phyloP scores from a whole-genome alignment of 164 flowering plant genomes.

The Tetracentron sinense region DNA sequence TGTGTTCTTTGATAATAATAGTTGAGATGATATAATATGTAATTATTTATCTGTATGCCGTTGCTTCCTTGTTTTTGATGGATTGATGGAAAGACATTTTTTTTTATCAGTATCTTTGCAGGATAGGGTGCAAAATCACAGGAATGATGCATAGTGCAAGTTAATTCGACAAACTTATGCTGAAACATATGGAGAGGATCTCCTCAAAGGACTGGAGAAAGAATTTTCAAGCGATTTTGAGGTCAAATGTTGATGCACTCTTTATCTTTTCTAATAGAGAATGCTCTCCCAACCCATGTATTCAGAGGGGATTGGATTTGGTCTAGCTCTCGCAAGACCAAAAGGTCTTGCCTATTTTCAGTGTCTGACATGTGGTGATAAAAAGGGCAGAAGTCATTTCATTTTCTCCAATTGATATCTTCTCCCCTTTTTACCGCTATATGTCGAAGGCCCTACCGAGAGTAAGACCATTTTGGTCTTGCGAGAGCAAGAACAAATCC shows the following conservation, averaged over 20 bases:
- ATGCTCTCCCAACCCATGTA: no score
- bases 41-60: neutral
- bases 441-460: no score
- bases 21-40: neutral
- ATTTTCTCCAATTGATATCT: no score
- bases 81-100: neutral
- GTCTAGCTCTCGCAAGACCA: no score
- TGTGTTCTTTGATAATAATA: neutral
- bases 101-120: slow-evolving; percentile 25
- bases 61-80: no score
- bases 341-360: no score
- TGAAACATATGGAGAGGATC: slow-evolving; percentile 62
- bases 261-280: no score
- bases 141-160: slow-evolving; percentile 62
- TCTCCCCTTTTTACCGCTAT: no score
- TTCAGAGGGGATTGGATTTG: no score
- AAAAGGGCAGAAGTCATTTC: no score
- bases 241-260: slow-evolving; percentile 25
- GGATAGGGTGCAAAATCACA: slow-evolving; percentile 90
- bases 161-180: slow-evolving; percentile 47
- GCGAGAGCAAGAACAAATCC: no score
- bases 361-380: neutral
- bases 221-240: slow-evolving; percentile 73
- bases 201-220: slow-evolving; percentile 55
- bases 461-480: slow-evolving; percentile 55